Evolutionary conservation across 2,329 filamentous ascomycete genomes (phyloP), one percentile per base, ranked within the genome.

Genomic region (Pseudocercospora musae): DNA sequence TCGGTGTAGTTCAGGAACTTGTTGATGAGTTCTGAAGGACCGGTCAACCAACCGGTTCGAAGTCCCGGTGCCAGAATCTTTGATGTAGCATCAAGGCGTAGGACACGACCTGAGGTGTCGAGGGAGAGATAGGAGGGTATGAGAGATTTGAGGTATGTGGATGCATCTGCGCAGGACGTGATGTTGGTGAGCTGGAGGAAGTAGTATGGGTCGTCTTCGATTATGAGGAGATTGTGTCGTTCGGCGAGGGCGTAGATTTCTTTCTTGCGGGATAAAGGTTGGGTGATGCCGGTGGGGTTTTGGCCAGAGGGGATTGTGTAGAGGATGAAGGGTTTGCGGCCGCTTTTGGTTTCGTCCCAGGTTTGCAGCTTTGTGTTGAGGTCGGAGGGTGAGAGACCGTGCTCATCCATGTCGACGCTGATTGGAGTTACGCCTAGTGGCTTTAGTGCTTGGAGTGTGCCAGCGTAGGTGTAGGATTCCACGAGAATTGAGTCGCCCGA

Each of bases 1-100:
- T 75, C 73, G 0, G 62, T 67, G 18, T 70, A 63, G 8, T 59
- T 31, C 6, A 73, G 52, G 58, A 74, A 74, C 33, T 70, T 70
- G 33, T 69, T 56, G 3, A 75, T 66, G 15, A 74, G 63, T 27
- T 72, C 66, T 15, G 65, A 57, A 37, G 55, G 65, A n/a, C 63
- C 73, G 2, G 71, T 74, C 25, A 75, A 48, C 74, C 74, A 76
- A 7, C 72, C 74, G 21, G 58, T 64, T 2, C 74, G 66, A 7
- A 74, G 63, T 10, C 74, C 74, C 21, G 73, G 73, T 0, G 72
- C 70, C 13, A 76, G 54, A 13, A 75, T 72, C 60, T 76, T 76
- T 8, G 74, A 74, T 0, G 68, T 68, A 0, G 73, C 67, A 40
- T 75, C 74, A 4, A 76, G 59, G 0, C 74, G 70, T 4, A 76